Base-by-base conservation (phyloP, 257 asterid genomes). In the Capsicum chinense region DNA sequence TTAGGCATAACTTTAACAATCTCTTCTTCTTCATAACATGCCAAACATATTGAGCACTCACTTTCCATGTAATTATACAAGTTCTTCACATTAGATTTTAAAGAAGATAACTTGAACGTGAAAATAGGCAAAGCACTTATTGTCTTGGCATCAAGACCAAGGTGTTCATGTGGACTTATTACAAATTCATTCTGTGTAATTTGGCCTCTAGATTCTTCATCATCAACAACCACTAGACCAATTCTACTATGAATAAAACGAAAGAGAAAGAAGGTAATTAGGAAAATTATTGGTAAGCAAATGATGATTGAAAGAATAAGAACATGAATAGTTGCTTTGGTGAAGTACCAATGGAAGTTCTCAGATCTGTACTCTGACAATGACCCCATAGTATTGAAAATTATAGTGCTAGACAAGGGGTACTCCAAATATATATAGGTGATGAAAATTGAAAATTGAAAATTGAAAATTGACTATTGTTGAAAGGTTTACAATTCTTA, bases 41-140 rank as follows among this genome's bases (percentile, higher is more conserved):
- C 79, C 87, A 87, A 84, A 74, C 85, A 87, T 54, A 87, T 87
- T 5, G 82, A 81, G 19, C 87, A 87, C 8, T 58, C 16, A 13
- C 15, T 69, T 66, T 66, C 80, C 58, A 33, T 56, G 48, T 68
- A 16, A 14, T 47, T 48, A 26, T 35, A 1, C n/a, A 6, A 11
- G 17, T 26, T 79, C 21, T 13, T 48, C 58, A 48, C 16, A 13
- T 13, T 54, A 16, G 12, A 80, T 56, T 14, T 44, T 3, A 13
- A 12, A 3, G 83, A 44, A 35, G 64, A 56, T n/a, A 26, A 35
- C 56, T 16, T 14, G 70, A 63, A 42, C 79, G 81, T 4, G 87
- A 81, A 87, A 68, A 79, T 47, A 6, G 89, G 89, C 79, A 84
- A 80, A 79, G 81, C 78, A 7, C 59, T 74, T 11, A 87, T 87